Evolutionary conservation across 2,329 filamentous ascomycete genomes (phyloP).

Genomic region (Colletotrichum caudatum): DNA sequence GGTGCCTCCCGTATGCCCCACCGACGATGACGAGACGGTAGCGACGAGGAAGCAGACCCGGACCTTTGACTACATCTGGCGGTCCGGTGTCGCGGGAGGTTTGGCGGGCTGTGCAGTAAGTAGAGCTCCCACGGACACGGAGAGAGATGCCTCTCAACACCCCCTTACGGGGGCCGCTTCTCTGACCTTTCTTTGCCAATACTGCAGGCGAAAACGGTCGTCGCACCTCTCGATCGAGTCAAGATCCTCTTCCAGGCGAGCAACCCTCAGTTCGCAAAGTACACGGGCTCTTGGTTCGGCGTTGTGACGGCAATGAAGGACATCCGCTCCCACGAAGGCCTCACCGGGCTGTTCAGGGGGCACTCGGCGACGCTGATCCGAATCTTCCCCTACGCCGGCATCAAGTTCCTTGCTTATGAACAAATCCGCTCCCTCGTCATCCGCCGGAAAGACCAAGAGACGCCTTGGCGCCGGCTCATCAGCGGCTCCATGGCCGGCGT

Average conservation of each 20-base stretch:
- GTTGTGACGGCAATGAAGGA: constrained; percentile 84
- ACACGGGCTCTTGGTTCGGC: constrained; percentile 88
- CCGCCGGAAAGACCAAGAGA: constrained; percentile 78
- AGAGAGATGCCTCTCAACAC: constrained; percentile 4
- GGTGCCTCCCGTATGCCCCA: constrained; percentile 59
- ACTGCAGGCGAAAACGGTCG: constrained; percentile 88
- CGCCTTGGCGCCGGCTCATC: constrained; percentile 78
- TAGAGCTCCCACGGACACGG: constrained; percentile 41
- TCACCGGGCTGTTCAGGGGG: constrained; percentile 85
- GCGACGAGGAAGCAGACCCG: constrained; percentile 65
- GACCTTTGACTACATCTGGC: constrained; percentile 85
- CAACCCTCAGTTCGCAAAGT: constrained; percentile 94
- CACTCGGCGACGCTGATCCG: constrained; percentile 94
- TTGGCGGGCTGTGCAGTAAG: constrained; percentile 91
- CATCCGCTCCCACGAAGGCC: constrained; percentile 82
- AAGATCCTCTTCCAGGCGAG: constrained; percentile 98
- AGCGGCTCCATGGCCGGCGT: constrained; percentile 84
- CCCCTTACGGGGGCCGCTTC: not conserved
- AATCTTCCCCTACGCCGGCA: constrained; percentile 97
- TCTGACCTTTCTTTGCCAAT: constrained; percentile 2
- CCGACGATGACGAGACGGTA: constrained; percentile 63
- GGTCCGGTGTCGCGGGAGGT: constrained; percentile 88
- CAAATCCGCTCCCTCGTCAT: constrained; percentile 89
- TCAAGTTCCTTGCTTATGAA: constrained; percentile 98
- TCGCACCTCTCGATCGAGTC: constrained; percentile 95